Evolutionary conservation across 306 rosid species (phyloP).

Genomic region (Prunus davidiana): DNA sequence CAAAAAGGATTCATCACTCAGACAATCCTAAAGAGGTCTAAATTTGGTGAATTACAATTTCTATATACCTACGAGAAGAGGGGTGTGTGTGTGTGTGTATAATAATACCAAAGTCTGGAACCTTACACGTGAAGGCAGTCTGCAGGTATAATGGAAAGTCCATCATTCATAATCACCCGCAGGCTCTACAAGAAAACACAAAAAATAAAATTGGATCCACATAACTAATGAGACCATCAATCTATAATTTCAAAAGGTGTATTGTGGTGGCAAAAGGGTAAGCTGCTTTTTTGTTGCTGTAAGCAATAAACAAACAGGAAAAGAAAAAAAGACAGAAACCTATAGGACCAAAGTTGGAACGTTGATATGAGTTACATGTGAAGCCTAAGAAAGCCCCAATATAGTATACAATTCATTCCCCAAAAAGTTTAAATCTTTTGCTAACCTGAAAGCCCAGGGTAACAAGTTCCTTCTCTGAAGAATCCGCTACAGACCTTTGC

Average conservation of each 20-base stretch:
- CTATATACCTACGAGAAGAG: not conserved
- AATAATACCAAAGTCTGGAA: slow-evolving; percentile 15
- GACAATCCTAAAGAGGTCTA: slow-evolving; percentile 3
- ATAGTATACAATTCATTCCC: not conserved
- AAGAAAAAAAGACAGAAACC: not conserved
- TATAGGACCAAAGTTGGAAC: too few species aligned
- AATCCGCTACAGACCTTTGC: slow-evolving; percentile 87
- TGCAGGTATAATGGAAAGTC: slow-evolving; percentile 76
- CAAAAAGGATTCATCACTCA: slow-evolving; percentile 28
- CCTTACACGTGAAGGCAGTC: slow-evolving; percentile 92
- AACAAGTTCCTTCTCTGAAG: slow-evolving; percentile 86
- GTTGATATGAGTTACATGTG: not conserved
- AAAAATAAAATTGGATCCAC: not conserved
- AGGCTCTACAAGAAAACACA: slow-evolving; percentile 48
- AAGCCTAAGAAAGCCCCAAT: not conserved
- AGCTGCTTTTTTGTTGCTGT: not conserved
- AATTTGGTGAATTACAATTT: not conserved
- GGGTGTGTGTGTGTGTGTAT: not conserved
- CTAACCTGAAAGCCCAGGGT: slow-evolving; percentile 95
- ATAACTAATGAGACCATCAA: not conserved
- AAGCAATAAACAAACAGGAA: not conserved
- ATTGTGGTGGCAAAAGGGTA: not conserved
- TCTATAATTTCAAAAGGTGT: not conserved
- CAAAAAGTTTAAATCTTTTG: slow-evolving; percentile 13
- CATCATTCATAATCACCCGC: slow-evolving; percentile 89